A percentile compares a stretch with the other conserved stretches of the same genome.
Conservation (phyloP, 169 alveolate genomes). For the Condylostoma magnum region DNA sequence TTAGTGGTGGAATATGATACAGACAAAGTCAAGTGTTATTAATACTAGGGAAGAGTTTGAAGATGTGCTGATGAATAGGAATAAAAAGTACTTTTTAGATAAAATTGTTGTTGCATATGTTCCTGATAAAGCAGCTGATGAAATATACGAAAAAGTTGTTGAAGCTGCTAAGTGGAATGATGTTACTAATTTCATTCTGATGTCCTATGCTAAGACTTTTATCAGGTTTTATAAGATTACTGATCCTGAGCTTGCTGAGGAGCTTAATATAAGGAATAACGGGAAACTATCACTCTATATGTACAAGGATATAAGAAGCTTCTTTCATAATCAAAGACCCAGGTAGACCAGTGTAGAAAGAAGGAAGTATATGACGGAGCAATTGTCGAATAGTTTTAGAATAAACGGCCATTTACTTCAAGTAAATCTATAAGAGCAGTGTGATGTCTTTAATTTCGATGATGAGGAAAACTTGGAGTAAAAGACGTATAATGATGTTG, state of each 20-base stretch:
- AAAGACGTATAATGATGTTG: background rate
- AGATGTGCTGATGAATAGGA: background rate
- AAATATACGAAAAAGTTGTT: background rate
- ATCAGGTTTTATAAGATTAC: background rate
- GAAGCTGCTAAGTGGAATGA: background rate
- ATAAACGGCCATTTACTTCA: constrained; percentile 8
- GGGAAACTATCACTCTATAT: background rate
- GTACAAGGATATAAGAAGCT: background rate
- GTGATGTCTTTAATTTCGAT: background rate
- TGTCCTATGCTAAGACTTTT: background rate
- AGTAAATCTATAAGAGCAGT: background rate
- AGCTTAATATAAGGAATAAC: background rate
- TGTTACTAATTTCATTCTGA: background rate
- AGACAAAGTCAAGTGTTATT: no score
- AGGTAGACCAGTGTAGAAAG: background rate
- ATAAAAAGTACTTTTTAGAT: background rate
- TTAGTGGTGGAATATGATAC: no score
- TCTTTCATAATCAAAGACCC: background rate
- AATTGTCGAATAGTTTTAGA: background rate
- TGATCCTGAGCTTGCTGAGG: constrained; percentile 9
- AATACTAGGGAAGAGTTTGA: background rate
- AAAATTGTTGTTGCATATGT: constrained; percentile 1
- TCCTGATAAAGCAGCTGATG: constrained; percentile 6
- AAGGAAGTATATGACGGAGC: background rate
- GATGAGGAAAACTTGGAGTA: background rate